Evolutionary conservation across 1,284 basidiomycete genomes (phyloP).

Genomic region (Cryptococcus jaspeensis): DNA sequence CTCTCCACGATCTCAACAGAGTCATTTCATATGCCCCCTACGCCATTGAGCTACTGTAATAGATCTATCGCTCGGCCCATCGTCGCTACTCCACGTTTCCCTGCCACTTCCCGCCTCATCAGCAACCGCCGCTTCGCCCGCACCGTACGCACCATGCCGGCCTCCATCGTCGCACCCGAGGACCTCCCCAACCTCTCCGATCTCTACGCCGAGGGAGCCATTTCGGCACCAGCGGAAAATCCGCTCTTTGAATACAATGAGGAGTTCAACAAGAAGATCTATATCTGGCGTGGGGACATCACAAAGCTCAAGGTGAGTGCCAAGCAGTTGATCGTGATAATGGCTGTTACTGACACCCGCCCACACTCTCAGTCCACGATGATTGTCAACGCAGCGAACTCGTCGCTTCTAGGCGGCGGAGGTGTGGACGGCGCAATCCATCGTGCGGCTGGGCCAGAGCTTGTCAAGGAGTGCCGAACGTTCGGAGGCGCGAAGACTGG

Average conservation of each 20-base stretch:
- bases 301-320: constrained; percentile 40
- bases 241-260: constrained; percentile 16
- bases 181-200: constrained; percentile 35
- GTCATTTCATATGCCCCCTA: background rate
- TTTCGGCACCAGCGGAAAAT: constrained; percentile 5
- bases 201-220: constrained; percentile 15
- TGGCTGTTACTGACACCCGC: too few species aligned
- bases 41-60: background rate
- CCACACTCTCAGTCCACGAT: constrained; percentile 58
- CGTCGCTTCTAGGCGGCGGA: constrained; percentile 66
- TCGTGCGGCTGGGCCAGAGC: constrained; percentile 69
- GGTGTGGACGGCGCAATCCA: constrained; percentile 60
- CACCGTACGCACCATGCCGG: too few species aligned
- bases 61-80: too few species aligned
- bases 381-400: constrained; percentile 87
- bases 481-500: constrained; percentile 79
- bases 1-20: background rate
- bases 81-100: too few species aligned
- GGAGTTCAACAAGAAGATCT: constrained; percentile 30
- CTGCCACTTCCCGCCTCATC: too few species aligned
- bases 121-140: too few species aligned
- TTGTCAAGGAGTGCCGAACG: constrained; percentile 67
- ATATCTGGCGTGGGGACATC: constrained; percentile 48
- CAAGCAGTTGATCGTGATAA: too few species aligned
- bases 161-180: background rate